Base-by-base conservation (phyloP, 1,284 basidiomycete genomes). In the Fomes fomentarius region DNA sequence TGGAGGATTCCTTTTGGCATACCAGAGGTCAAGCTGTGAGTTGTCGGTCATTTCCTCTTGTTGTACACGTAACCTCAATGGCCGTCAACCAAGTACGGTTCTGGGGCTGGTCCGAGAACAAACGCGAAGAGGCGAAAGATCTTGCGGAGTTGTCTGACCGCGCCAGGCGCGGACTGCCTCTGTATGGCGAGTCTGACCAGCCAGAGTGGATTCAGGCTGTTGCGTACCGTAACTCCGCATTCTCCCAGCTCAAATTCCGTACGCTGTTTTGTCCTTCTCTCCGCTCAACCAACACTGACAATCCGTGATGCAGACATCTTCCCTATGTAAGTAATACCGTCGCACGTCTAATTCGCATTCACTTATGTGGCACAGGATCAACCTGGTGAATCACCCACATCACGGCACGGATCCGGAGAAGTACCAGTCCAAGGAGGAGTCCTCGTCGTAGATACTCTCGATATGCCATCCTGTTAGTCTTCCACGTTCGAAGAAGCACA, bases 21-120 rank as follows among this genome's bases (percentile, higher is more conserved):
- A 98, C 77, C 94, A 97, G 74, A 82, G 88, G 51, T 94, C 91
- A 35, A 89, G 87, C 64, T 79, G 93, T 94, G 69, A 71, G 91
- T 79, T 45, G 19, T 40, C 51, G 42, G 50, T 45, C 54, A 51
- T 42, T 39, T 44, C 31, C 28, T 42, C n/a, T 46, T 42, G 4
- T 15, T 6, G 56, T 40, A 37, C 37, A 52, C 14, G 11, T 31
- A 10, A n/a, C n/a, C 34, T 8, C 25, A 21, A 19, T 21, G 34
- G 14, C 17, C 21, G 1, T 2, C 41, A n/a, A 28, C 12, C 17
- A 66, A 94, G 95, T 89, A 74, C 94, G 96, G 40, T 96, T 99
- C 81, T 96, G 93, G 93, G 96, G 96, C 47, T 96, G 93, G 91
- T 79, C 82, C 21, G 96, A 98, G 78, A 99, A 99, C 77, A 85